These are phyloP conservation scores for Pythium plurisporium DNA, from an alignment of 352 stramenopile species.

Conservation along the genomic window DNA sequence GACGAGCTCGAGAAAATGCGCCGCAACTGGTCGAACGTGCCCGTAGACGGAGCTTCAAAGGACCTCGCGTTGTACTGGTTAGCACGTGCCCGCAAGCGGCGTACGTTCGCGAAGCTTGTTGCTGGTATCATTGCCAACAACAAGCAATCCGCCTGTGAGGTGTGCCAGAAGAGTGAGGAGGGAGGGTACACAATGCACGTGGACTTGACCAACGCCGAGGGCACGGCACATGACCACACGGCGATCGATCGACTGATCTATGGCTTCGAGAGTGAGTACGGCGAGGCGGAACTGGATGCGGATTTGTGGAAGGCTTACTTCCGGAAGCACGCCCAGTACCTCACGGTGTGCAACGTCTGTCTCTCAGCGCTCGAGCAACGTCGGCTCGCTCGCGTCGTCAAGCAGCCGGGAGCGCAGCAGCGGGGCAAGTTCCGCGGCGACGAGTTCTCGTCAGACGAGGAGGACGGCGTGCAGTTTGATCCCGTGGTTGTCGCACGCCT, in stretches of 20 bases:
- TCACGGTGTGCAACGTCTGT: conserved; percentile 94
- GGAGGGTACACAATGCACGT: conserved; percentile 76
- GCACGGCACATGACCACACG: conserved; percentile 57
- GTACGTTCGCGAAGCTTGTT: conserved; percentile 88
- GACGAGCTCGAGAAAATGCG: conserved; percentile 89
- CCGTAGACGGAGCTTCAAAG: conserved; percentile 74
- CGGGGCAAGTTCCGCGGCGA: conserved; percentile 63
- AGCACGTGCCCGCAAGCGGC: conserved; percentile 88
- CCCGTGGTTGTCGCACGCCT: conserved; percentile 88
- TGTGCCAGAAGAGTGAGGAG: conserved; percentile 73
- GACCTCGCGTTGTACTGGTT: conserved; percentile 93
- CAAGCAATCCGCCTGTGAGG: conserved; percentile 81
- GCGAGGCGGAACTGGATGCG: conserved; percentile 77
- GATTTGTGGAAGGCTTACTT: conserved; percentile 97
- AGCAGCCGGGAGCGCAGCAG: conserved; percentile 17
- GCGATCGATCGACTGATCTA: conserved; percentile 79
- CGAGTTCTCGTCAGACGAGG: conserved; percentile 93
- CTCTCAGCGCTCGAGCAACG: conserved; percentile 55
- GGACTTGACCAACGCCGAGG: conserved; percentile 68
- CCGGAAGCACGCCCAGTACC: conserved; percentile 89
- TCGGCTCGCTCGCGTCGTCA: conserved; percentile 34
- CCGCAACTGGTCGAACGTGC: conserved; percentile 81
- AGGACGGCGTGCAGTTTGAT: conserved; percentile 87
- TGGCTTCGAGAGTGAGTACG: conserved; percentile 79
- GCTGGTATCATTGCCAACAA: conserved; percentile 69